Base-by-base conservation (phyloP, 2,329 filamentous ascomycete species). In the Orbilia javanica region DNA sequence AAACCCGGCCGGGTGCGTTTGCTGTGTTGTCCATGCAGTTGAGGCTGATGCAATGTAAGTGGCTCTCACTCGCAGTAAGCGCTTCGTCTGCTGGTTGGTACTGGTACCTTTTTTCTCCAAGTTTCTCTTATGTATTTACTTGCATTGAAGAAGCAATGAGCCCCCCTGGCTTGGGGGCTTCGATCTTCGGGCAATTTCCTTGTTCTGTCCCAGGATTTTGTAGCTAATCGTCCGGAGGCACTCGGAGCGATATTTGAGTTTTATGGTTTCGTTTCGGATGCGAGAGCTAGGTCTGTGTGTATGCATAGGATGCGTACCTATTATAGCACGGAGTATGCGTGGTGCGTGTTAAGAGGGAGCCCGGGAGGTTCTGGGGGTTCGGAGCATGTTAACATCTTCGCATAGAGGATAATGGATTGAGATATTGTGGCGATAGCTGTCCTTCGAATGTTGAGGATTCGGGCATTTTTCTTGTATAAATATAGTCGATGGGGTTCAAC, bases 1-100 rank as follows among this genome's bases (percentile, higher is more conserved):
- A 34, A 36, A 5, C 34, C 36, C 36, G 11, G n/a, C n/a, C n/a
- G 5, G 27, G 20, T 42, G 55, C 15, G 31, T 42, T 44, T 60
- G 73, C 64, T 71, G 73, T 77, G 73, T 77, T 77, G 73, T 77
- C 63, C 64, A 50, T 77, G 73, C 73, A 77, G 65, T 48, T 44
- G 34, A 50, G 65, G 73, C 63, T 57, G 63, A 62, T 42, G 65
- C 65, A 42, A 60, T 57, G 65, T 29, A 53, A 66, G 63, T 52
- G 8, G n/a, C 27, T 48, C n/a, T 20, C 46, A 39, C 63, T 50
- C 44, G 44, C 46, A 50, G 39, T 25, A 66, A 66, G 44, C 46
- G 44, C 44, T 66, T 46, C 20, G 20, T 36, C 36, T 39, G 48
- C 63, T 55, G 44, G n/a, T n/a, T n/a, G 31, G 66, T 70, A 70